Percentiles rank a stretch among this genome's conserved stretches.
Conservation (phyloP, 164 flowering plant genomes). For the Hamamelis virginiana region DNA sequence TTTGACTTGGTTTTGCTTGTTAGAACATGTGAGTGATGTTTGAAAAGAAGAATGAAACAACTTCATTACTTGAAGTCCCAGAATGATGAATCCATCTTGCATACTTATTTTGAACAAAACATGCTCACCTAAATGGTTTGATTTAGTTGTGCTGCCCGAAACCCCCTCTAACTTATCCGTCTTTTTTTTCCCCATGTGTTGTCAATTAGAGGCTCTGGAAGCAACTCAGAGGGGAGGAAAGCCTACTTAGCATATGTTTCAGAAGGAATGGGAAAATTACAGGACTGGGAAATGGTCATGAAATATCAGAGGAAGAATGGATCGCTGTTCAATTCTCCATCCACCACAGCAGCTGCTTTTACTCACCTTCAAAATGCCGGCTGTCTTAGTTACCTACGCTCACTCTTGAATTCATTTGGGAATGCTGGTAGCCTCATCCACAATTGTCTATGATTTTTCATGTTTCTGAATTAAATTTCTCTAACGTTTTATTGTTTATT, state of each 20-base stretch:
- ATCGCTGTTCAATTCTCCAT: conserved; percentile 87
- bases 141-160: no score
- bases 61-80: no score
- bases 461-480: neutral
- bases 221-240: conserved; percentile 33
- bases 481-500: neutral
- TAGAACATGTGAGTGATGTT: no score
- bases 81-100: no score
- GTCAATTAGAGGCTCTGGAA: conserved; percentile 24
- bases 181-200: neutral
- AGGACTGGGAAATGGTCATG: conserved; percentile 66
- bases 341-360: conserved; percentile 82
- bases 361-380: conserved; percentile 39
- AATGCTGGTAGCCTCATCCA: conserved; percentile 53
- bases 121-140: no score
- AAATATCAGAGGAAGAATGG: conserved; percentile 85
- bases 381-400: conserved; percentile 63
- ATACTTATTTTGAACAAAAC: no score
- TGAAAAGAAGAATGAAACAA: no score
- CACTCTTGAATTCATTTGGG: conserved; percentile 49
- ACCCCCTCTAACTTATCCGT: no score
- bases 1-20: no score
- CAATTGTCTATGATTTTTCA: neutral
- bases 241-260: conserved; percentile 72
- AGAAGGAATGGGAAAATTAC: conserved; percentile 71